These are phyloP conservation scores for Aspergillus oerlinghausenensis DNA, from an alignment of 2,329 filamentous ascomycete genomes.

Conservation along the genomic window DNA sequence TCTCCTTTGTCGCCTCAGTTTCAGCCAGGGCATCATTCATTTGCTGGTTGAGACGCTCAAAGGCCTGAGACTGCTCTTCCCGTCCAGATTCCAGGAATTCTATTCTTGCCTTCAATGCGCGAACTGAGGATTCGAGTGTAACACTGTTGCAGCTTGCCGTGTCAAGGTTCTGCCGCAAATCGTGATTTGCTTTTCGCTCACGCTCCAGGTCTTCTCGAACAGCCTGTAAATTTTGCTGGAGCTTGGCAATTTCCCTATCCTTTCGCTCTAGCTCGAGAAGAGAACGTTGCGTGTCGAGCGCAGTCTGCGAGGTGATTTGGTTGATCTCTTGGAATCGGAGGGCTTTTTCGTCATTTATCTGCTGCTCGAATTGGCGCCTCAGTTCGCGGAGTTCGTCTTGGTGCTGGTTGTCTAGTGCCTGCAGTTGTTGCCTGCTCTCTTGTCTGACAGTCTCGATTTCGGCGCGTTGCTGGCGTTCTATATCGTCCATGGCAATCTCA, in stretches of 20 bases:
- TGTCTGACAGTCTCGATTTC: slow-evolving; percentile 40
- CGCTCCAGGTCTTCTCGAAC: slow-evolving; percentile 50
- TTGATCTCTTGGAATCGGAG: slow-evolving; percentile 36
- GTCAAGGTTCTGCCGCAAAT: slow-evolving; percentile 55
- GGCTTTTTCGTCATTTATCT: slow-evolving; percentile 60
- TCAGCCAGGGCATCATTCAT: slow-evolving; percentile 71
- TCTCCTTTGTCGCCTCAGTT: slow-evolving; percentile 69
- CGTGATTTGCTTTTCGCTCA: slow-evolving; percentile 59
- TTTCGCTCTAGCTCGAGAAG: slow-evolving; percentile 49
- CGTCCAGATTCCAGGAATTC: slow-evolving; percentile 86
- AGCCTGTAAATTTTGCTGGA: slow-evolving; percentile 37
- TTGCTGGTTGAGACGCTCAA: slow-evolving; percentile 72
- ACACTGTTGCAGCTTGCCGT: slow-evolving; percentile 59
- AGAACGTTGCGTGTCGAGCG: slow-evolving; percentile 36
- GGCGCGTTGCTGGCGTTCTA: slow-evolving; percentile 49
- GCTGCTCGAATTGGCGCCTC: slow-evolving; percentile 58
- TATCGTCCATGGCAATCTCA: slow-evolving; percentile 49
- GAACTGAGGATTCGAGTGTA: slow-evolving; percentile 68
- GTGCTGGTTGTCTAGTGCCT: slow-evolving; percentile 57
- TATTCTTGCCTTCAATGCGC: slow-evolving; percentile 73
- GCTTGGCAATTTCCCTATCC: slow-evolving; percentile 48
- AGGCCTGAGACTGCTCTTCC: slow-evolving; percentile 82
- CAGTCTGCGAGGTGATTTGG: slow-evolving; percentile 30
- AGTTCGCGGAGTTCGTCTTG: slow-evolving; percentile 64
- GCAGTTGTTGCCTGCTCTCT: slow-evolving; percentile 49